These are phyloP conservation scores for Globisporangium takayamanum DNA, from an alignment of 352 stramenopile species.

Conservation along the genomic window DNA sequence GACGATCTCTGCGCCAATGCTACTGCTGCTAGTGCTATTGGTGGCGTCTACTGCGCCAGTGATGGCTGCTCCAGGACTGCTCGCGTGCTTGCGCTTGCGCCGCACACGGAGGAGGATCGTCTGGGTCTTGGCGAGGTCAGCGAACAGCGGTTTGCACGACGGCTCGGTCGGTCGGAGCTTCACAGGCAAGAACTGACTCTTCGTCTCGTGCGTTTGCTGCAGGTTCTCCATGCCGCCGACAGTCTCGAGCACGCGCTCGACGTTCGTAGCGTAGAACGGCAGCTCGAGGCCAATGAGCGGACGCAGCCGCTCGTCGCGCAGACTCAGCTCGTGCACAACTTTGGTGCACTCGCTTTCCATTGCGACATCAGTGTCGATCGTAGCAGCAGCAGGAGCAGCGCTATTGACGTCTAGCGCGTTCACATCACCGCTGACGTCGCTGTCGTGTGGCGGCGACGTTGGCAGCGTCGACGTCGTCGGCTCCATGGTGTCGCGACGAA, in stretches of 20 bases:
- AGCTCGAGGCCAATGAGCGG: conserved; percentile 58
- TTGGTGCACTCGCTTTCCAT: no score
- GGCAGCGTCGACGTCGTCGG: no score
- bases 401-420: no score
- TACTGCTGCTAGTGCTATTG: conserved; percentile 3
- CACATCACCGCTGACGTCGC: no score
- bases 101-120: conserved; percentile 58
- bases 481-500: no score
- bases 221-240: conserved; percentile 50
- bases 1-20: conserved; percentile 38
- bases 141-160: conserved; percentile 79
- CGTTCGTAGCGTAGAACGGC: conserved; percentile 48
- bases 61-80: no score
- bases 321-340: conserved; percentile 12
- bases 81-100: background rate
- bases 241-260: conserved; percentile 42
- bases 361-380: no score
- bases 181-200: conserved; percentile 72
- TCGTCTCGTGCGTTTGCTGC: conserved; percentile 60
- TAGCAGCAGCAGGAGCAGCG: no score
- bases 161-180: conserved; percentile 69
- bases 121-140: conserved; percentile 77
- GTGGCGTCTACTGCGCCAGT: conserved; percentile 10
- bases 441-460: no score
- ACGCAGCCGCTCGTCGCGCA: conserved; percentile 29